phyloP scores from a whole-genome alignment of 2,329 filamentous ascomycete genomes.

The Colletotrichum agaves region DNA sequence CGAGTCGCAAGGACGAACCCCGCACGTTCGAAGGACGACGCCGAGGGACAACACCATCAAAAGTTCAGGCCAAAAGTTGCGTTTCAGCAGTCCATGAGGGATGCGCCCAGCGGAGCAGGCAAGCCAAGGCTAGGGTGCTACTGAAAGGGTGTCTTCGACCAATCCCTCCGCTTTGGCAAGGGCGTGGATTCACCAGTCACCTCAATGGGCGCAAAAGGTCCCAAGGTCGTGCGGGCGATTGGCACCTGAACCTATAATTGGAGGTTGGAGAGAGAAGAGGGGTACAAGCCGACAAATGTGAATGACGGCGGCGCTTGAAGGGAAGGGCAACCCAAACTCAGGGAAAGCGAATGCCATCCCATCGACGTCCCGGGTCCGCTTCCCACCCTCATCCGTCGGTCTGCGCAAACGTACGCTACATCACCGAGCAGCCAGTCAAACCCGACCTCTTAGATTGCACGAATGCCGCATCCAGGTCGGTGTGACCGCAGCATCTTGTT shows the following conservation, averaged over 20 bases:
- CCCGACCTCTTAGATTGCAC: background rate
- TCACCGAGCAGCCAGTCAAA: slow-evolving; percentile 3
- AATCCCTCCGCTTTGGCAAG: slow-evolving; percentile 17
- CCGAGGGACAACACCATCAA: slow-evolving; percentile 8
- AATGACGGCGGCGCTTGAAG: slow-evolving; percentile 11
- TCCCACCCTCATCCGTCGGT: slow-evolving; percentile 1
- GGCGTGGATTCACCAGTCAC: background rate
- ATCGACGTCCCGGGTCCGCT: background rate
- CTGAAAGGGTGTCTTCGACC: slow-evolving; percentile 1
- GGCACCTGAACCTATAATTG: slow-evolving; percentile 25
- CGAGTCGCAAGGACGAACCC: slow-evolving; percentile 14
- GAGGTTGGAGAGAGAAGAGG: slow-evolving; percentile 18
- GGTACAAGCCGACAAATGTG: slow-evolving; percentile 11
- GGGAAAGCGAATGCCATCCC: background rate
- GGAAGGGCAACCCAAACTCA: background rate
- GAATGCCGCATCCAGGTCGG: background rate
- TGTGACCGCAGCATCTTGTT: slow-evolving; percentile 17
- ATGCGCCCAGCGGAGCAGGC: slow-evolving; percentile 16
- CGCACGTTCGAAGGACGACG: slow-evolving; percentile 10
- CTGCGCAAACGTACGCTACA: background rate
- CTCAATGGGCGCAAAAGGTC: background rate
- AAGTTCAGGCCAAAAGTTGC: slow-evolving; percentile 24
- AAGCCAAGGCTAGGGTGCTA: slow-evolving; percentile 7
- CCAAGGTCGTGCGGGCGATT: slow-evolving; percentile 2
- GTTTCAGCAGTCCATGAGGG: slow-evolving; percentile 19